Conservation (phyloP, 306 rosid species). For the Prinsepia uniflora region DNA sequence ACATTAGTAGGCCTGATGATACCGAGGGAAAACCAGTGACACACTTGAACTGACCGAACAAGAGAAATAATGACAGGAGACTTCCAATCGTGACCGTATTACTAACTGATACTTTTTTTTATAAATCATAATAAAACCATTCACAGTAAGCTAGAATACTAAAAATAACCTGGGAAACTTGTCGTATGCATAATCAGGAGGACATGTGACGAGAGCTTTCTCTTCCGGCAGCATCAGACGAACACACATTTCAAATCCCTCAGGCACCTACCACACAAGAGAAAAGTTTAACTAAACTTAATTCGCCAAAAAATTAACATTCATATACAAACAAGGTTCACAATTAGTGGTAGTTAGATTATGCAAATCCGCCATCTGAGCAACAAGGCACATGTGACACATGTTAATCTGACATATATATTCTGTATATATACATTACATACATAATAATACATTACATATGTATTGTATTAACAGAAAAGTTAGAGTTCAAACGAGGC, state of each 20-base stretch:
- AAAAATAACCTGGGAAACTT: conserved; percentile 68
- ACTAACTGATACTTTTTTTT: not conserved
- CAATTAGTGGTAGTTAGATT: not conserved
- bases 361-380: not conserved
- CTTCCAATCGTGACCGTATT: not conserved
- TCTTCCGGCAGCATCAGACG: conserved; percentile 97
- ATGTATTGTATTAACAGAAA: conserved; percentile 9
- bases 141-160: conserved; percentile 13
- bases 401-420: not conserved
- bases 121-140: conserved; percentile 3
- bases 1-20: conserved; percentile 69
- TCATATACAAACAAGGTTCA: conserved; percentile 4
- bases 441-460: no score
- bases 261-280: conserved; percentile 58
- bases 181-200: conserved; percentile 97
- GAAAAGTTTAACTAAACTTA: conserved; percentile 1
- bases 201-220: conserved; percentile 79
- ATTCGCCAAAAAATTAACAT: conserved; percentile 8
- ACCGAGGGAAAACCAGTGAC: conserved; percentile 21
- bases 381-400: not conserved
- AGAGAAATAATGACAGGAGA: conserved; percentile 10
- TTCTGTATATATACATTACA: no score
- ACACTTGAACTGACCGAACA: conserved; percentile 18
- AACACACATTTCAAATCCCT: conserved; percentile 93
- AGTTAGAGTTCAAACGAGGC: conserved; percentile 3